Base-by-base conservation (phyloP, 2,329 filamentous ascomycete genomes). In the Trichophyton rubrum region DNA sequence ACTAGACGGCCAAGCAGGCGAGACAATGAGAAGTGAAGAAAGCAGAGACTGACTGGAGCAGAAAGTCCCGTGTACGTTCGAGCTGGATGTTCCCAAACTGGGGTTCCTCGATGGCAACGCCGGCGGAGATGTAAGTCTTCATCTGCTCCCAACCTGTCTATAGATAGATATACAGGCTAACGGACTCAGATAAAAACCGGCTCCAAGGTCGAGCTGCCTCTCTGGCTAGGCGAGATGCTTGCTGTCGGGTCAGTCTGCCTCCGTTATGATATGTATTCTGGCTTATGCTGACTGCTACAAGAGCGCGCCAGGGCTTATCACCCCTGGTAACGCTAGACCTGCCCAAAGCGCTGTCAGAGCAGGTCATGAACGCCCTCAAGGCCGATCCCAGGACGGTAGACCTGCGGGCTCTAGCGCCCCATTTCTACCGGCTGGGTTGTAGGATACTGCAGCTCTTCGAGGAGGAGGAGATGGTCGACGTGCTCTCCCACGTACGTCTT, bases 11-110 rank as follows among this genome's bases (percentile, higher is more conserved):
- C 24, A 5, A 27, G 24, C 4, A 27, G 24, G 24, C 24, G 24
- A 27, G 24, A 27, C 24, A 27, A 30, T 38, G 33, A 11, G 33
- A 38, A 38, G 30, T 8, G 30, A 33, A 33, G 30, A 33, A 5
- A 33, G 0, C 11, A 1, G 24, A 41, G 35, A n/a, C 41, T 55
- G 30, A 49, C 41, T n/a, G 22, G 13, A 35, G 20, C 45, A 96
- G 85, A 97, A 96, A 88, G 84, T 96, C 35, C 92, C 93, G 45
- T 96, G 91, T 78, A 95, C 88, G 58, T 96, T 97, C 75, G 88
- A 96, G 70, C 83, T 96, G 69, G 88, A 92, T 62, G 86, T 96
- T 35, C 87, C 90, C 20, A 85, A 88, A 61, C 83, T 97, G 53
- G 91, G 91, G 66, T 90, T 95, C 72, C 81, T 99, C 62, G 90